Conservation (phyloP, 1,139 yeast genomes). For the Yamadazyma sp. region DNA sequence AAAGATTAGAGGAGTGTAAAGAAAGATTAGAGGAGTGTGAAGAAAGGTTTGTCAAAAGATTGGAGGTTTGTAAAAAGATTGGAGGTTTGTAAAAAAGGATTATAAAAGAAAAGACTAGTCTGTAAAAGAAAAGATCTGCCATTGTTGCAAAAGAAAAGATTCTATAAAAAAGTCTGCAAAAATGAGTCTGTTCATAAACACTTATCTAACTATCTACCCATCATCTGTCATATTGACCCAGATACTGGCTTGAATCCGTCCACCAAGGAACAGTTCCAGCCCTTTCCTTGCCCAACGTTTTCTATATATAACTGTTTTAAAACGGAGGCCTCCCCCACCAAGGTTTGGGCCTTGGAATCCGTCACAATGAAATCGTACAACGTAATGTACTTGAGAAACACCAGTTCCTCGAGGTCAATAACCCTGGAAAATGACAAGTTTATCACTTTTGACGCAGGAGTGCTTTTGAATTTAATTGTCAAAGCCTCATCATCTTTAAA, state of each 20-base stretch:
- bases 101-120: too few species aligned
- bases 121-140: too few species aligned
- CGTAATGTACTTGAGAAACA: conserved; percentile 30
- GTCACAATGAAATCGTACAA: conserved; percentile 28
- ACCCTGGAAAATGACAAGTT: neutral
- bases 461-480: conserved; percentile 2
- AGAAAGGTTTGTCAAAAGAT: too few species aligned
- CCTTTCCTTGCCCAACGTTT: conserved; percentile 4
- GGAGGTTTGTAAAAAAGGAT: too few species aligned
- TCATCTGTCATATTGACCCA: neutral
- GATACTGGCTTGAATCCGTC: conserved; percentile 7
- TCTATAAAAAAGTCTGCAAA: too few species aligned
- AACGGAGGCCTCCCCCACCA: conserved; percentile 20
- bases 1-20: conserved; percentile 1
- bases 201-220: too few species aligned
- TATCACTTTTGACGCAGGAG: neutral
- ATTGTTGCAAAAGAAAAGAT: too few species aligned
- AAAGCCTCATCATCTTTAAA: conserved; percentile 7
- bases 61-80: too few species aligned
- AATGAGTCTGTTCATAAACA: too few species aligned
- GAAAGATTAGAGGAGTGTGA: neutral
- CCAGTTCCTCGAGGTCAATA: conserved; percentile 18
- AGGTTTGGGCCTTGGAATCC: conserved; percentile 11
- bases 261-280: conserved; percentile 14
- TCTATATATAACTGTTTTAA: conserved; percentile 22